A percentile compares a stretch with the other conserved stretches of the same genome.
Conservation (phyloP, 306 rosid genomes). For the Acacia crassicarpa region DNA sequence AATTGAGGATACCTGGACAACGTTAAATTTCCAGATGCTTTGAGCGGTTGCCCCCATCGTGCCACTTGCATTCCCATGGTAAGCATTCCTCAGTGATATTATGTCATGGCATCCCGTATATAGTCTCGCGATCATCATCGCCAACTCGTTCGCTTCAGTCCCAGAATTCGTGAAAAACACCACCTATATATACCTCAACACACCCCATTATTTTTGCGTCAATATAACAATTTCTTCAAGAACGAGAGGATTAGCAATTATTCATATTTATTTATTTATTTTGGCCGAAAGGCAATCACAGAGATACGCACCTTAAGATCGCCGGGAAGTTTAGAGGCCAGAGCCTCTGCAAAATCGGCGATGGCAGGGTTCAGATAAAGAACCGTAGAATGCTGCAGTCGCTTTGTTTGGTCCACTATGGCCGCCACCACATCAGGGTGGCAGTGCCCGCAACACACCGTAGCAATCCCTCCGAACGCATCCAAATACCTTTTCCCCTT, state of each 20-base stretch:
- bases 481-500: slow-evolving; percentile 72
- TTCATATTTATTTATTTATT: neutral
- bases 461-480: slow-evolving; percentile 86
- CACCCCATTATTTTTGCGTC: neutral
- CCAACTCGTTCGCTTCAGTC: slow-evolving; percentile 74
- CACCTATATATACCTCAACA: slow-evolving; percentile 37
- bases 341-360: slow-evolving; percentile 78
- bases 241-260: neutral
- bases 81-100: slow-evolving; percentile 63
- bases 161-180: slow-evolving; percentile 73
- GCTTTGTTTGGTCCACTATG: slow-evolving; percentile 62
- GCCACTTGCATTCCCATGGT: slow-evolving; percentile 69
- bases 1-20: slow-evolving; percentile 45
- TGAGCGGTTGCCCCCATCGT: slow-evolving; percentile 85
- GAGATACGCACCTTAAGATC: slow-evolving; percentile 59
- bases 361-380: slow-evolving; percentile 74
- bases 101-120: slow-evolving; percentile 67
- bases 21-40: slow-evolving; percentile 60
- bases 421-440: slow-evolving; percentile 85
- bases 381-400: slow-evolving; percentile 75
- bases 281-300: neutral
- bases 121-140: slow-evolving; percentile 56
- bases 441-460: slow-evolving; percentile 91
- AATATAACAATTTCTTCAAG: neutral
- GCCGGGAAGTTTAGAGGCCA: slow-evolving; percentile 70